These are phyloP conservation scores for Xylaria hypoxylon DNA, from an alignment of 2,329 filamentous ascomycete species.

Conservation along the genomic window DNA sequence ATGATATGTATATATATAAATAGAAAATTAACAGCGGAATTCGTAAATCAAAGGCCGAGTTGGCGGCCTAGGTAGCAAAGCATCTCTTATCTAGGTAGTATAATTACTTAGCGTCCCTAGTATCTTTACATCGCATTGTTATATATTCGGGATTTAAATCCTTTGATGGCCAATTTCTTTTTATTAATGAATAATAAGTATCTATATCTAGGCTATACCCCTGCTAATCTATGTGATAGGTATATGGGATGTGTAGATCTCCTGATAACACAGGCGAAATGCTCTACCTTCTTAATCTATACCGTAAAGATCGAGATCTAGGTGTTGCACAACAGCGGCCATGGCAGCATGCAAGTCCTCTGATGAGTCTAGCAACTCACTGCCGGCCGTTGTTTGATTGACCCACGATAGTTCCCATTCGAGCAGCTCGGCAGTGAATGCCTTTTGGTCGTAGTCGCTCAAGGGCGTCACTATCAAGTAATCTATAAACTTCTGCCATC, in stretches of 20 bases:
- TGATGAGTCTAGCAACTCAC: neutral
- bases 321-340: neutral
- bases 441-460: constrained; percentile 31
- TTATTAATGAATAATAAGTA: neutral
- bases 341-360: constrained; percentile 19
- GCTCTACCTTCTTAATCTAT: neutral
- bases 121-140: neutral
- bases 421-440: constrained; percentile 29
- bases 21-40: no score
- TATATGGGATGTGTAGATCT: neutral
- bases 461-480: constrained; percentile 35
- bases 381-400: constrained; percentile 27
- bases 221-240: neutral
- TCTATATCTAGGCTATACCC: neutral
- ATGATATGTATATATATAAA: no score
- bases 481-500: constrained; percentile 40
- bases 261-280: neutral
- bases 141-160: neutral
- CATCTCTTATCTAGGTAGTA: neutral
- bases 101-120: neutral
- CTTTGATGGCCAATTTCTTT: neutral
- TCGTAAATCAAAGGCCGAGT: no score
- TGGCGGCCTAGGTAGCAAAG: neutral
- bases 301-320: constrained; percentile 21
- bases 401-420: constrained; percentile 36